Percentiles rank a stretch among this genome's conserved stretches.
phyloP scores from a whole-genome alignment of 2,329 filamentous ascomycete genomes.

The Neofusicoccum kwambonambiense region DNA sequence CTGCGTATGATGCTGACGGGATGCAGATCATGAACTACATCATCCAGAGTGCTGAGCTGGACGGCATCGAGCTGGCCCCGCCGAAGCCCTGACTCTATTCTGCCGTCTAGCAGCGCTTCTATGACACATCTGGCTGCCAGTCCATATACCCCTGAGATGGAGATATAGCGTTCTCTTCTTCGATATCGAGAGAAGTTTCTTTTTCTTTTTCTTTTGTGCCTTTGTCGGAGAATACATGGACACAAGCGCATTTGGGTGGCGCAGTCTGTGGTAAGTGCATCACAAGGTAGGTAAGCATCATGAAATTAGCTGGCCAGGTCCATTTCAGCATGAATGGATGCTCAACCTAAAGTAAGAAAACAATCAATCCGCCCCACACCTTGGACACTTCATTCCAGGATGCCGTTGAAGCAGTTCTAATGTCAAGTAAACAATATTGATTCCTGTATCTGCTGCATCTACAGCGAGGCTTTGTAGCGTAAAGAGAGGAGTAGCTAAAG shows the following conservation, averaged over 20 bases:
- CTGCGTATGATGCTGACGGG: background rate
- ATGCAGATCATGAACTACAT: slow-evolving; percentile 60
- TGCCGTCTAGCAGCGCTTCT: background rate
- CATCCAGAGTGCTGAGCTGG: slow-evolving; percentile 72
- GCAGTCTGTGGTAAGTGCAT: background rate
- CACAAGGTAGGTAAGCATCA: no score
- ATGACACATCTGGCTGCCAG: background rate
- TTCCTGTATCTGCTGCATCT: background rate
- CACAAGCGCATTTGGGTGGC: no score
- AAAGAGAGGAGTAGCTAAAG: background rate
- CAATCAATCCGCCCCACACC: no score
- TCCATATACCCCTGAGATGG: background rate
- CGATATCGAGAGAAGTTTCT: no score
- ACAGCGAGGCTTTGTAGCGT: background rate
- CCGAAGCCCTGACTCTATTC: background rate
- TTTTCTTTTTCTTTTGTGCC: no score
- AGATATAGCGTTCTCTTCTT: background rate
- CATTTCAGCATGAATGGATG: no score
- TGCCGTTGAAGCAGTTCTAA: background rate
- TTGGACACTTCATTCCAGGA: no score
- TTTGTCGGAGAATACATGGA: no score
- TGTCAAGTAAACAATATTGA: background rate
- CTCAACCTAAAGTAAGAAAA: no score
- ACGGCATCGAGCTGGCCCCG: slow-evolving; percentile 68
- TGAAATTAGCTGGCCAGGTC: no score